Evolutionary conservation across 306 rosid genomes (phyloP), one percentile per base, ranked within the genome.

Genomic region (Castanea mollissima): DNA sequence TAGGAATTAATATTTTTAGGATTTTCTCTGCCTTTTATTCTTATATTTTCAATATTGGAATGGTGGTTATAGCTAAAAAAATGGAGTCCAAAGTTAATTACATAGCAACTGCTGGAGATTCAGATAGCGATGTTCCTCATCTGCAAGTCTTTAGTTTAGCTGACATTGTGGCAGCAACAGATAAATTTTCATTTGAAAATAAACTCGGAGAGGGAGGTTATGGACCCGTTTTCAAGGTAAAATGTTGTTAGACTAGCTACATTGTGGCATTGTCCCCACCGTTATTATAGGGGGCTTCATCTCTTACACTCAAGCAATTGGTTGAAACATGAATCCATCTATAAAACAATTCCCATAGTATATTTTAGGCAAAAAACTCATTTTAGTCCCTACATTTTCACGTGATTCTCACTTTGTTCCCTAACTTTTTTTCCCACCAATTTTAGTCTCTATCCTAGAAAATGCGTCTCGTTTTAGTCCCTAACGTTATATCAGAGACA

Each of bases 151-250:
- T 78, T 25, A 46, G 77, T 35, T 44, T 68, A 65, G 69, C 72
- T 21, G 78, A 80, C 21, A 72, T 83, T 72, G 81, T 80, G 6
- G 63, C 3, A 5, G 89, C 87, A 29, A 85, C 89, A 5, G 14
- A 79, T 12, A 18, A 34, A 4, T 79, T 85, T 76, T 86, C 91
- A 38, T 11, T 74, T 34, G 72, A 79, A 77, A 85, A 88, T 49
- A 88, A 83, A 72, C 89, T 88, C 41, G 87, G 91, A 27, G 57
- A 88, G 59, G 91, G 89, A 46, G 91, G 87, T 6, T 83, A 75
- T 85, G 91, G 89, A 15, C 91, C 84, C 4, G 84, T 88, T 55
- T 85, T 78, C 46, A 88, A 80, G 89, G 86, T 86, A 35, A 75
- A 44, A 11, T 31, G 15, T 73, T 29, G 51, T 10, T 32, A 83